Evolutionary conservation across 2,329 filamentous ascomycete species (phyloP), one percentile per base, ranked within the genome.

Genomic region (Cladosporium sp.): DNA sequence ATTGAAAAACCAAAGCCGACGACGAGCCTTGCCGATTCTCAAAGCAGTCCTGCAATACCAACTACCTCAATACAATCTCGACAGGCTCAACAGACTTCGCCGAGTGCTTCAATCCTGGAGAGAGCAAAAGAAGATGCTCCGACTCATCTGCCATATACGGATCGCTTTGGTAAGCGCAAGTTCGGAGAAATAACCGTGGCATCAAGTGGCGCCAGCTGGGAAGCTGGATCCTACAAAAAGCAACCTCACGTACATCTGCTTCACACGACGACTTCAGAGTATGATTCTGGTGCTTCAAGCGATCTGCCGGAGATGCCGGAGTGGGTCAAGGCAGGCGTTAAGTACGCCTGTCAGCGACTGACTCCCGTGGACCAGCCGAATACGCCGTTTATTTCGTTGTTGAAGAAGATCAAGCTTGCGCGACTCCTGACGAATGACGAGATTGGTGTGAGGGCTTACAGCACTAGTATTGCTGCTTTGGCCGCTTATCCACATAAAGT

Each of bases 371-470:
- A 84, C 49, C 76, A 83, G 0, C 86, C 87, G 0, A 97, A 97
- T 59, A 75, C 82, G 37, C 68, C 68, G 0, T 97, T 99, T 65
- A 81, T 96, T 37, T 70, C 79, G 1, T 77, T 87, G 54, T 76
- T 99, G 4, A 80, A 83, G 58, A 84, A 85, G 53, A 89, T 97
- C 57, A 82, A 86, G 40, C 81, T 80, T 2, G 78, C 85, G 2
- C 80, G 92, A 19, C 76, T 82, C 13, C 74, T 96, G 1, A 83
- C 79, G 1, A 81, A 83, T 7, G 90, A 96, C 60, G 78, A 86
- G 41, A 83, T 95, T 52, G 89, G 89, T 2, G 83, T 91, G 0
- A 81, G 89, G 43, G 90, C 92, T 0, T 97, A 97, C 65, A 91
- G 87, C 24, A 90, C 86, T 2, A 84, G 86, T 11, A 95, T 97